Base-by-base conservation (phyloP, 1,139 yeast genomes). In the Suhomyces coccinellae region DNA sequence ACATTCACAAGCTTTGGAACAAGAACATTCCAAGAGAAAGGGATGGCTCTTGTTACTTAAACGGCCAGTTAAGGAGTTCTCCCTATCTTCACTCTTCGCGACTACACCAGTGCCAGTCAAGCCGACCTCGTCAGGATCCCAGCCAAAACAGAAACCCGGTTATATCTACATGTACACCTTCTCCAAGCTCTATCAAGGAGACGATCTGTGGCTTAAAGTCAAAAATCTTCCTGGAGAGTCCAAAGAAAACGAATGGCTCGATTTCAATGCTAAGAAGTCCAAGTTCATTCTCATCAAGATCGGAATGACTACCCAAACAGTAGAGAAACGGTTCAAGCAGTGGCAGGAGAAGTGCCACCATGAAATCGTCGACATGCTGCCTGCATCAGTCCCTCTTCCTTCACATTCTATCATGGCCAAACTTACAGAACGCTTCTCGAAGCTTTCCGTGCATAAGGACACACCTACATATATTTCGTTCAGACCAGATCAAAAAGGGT, bases 281-380 rank as follows among this genome's bases (percentile, higher is more conserved):
- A 57, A 62, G 8, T 65, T 67, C 40, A 68, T 77, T 1, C 61
- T 81, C 22, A 61, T 82, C 14, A 82, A 82, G 48, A 73, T 82
- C 4, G 87, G 87, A 0, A 72, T 71, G 70, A 82, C 87, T 0
- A 71, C 79, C 2, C 75, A 73, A 35, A 58, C 67, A 0, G 82
- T 81, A 0, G 49, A 50, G 6, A 55, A 54, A 2, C 58, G 87
- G 38, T 54, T 82, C 26, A 57, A 56, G 38, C 85, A 82, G 55
- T 82, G 87, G 87, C 75, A 73, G 54, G 59, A 55, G 2, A 73
- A 80, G 52, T 82, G 87, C 52, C 65, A 67, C 10, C 85, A 80
- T 47, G 66, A 73, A 24, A 59, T 77, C 36, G 71, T 17, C 48
- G 77, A 3, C 57, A 61, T 24, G 81, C 82, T 17, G 46, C 43